Evolutionary conservation across 1,284 basidiomycete species (phyloP), one percentile per base, ranked within the genome.

Genomic region (Leccinum variabile): DNA sequence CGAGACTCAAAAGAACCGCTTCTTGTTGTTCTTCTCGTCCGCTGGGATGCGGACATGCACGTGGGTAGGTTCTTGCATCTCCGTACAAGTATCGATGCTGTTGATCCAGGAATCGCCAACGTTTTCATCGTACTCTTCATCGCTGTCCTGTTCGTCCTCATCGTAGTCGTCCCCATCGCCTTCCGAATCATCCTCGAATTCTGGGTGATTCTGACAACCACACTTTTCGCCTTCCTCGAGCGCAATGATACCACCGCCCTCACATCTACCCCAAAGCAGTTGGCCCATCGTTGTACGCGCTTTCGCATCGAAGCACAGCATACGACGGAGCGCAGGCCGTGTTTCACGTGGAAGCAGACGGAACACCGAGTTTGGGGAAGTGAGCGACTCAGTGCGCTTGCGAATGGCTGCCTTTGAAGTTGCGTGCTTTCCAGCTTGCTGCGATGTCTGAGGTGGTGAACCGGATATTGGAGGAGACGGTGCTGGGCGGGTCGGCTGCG

Each of bases 351-450:
- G 97, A 22, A 99, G 82, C 6, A 99, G 82, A n/a, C 95, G 87
- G 84, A 99, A 99, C 73, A 99, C 97, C 35, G 93, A 95, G 77
- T 99, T 97, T 83, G 75, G 90, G 83, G 83, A 88, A 90, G n/a
- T 95, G 94, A 60, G 83, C 78, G 66, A 90, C 82, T 72, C 84
- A 83, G 74, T 87, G 83, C 60, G 84, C 79, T 68, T 88, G 81
- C 66, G 82, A 70, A 78, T 71, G 65, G 72, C 73, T 18, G 71
- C 62, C 60, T 66, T 65, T 35, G 68, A 67, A 56, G 68, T 3
- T 9, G 60, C 39, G 14, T 49, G 28, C n/a, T 68, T 72, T 30
- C 58, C 10, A 25, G 39, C 44, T 63, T 56, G 57, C 30, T 32
- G 62, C 6, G 49, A 32, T n/a, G 52, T 37, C 35, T n/a, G 55